These are phyloP conservation scores for Tulasnella sp. DNA, from an alignment of 768 basidiomycete species.

Conservation along the genomic window DNA sequence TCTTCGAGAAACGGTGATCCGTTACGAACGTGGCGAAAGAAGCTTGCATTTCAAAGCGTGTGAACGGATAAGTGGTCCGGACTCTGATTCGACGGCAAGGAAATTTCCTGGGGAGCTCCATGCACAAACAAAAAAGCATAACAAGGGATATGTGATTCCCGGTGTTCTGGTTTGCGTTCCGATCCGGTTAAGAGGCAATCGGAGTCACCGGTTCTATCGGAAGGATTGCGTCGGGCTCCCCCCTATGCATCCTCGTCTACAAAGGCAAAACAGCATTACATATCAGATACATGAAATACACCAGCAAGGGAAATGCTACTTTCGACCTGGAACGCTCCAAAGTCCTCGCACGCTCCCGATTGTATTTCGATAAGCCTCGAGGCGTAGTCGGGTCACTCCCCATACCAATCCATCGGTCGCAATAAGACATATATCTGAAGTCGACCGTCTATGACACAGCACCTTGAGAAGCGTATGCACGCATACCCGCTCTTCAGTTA, in stretches of 20 bases:
- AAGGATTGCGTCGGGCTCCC: not conserved
- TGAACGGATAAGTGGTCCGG: slow-evolving; percentile 5
- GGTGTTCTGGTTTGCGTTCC: not conserved
- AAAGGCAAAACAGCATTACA: not conserved
- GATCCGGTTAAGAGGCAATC: slow-evolving; percentile 13
- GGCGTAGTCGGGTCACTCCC: not conserved
- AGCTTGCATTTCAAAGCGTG: not conserved
- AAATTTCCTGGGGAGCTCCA: not conserved
- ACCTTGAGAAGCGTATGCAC: not conserved
- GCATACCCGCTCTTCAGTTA: not conserved
- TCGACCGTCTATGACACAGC: not conserved
- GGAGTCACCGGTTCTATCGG: slow-evolving; percentile 13
- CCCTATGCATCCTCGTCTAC: not conserved
- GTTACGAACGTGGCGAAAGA: slow-evolving; percentile 6
- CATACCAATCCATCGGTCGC: not conserved
- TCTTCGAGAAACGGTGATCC: slow-evolving; percentile 1
- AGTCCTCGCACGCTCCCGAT: not conserved
- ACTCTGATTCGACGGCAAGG: slow-evolving; percentile 2
- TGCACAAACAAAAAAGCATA: slow-evolving; percentile 11
- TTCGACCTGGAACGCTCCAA: not conserved
- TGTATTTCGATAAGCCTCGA: slow-evolving; percentile 11
- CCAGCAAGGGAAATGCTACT: not conserved
- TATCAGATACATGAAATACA: not conserved
- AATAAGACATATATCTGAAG: not conserved
- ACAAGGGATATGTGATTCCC: not conserved